Evolutionary conservation across 441 rosid genomes (phyloP).

Genomic region (Metrosideros polymorpha): DNA sequence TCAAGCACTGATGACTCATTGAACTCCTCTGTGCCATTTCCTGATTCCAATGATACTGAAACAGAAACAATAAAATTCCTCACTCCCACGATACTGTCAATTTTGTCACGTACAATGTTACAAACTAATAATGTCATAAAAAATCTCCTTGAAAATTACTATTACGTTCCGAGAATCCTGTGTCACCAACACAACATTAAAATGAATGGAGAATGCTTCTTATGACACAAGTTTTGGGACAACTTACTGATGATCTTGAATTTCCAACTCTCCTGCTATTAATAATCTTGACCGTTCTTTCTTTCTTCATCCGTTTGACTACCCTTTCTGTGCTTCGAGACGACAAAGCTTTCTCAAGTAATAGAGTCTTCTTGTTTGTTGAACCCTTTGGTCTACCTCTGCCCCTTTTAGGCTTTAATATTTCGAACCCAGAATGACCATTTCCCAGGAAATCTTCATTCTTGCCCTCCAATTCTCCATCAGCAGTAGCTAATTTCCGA

Average conservation of each 20-base stretch:
- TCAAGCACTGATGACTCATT: constrained; percentile 25
- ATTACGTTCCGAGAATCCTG: neutral
- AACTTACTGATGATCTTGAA: neutral
- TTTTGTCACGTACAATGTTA: neutral
- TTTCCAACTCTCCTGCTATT: neutral
- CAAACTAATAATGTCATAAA: neutral
- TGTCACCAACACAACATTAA: neutral
- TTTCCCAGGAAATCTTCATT: neutral
- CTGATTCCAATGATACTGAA: neutral
- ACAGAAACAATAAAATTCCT: neutral
- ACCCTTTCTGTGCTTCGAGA: neutral
- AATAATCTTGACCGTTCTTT: neutral
- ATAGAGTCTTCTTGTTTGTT: neutral
- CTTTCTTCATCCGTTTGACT: neutral
- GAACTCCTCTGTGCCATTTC: neutral
- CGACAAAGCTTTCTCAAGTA: neutral
- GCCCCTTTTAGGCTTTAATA: neutral
- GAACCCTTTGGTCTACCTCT: neutral
- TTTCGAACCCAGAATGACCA: neutral
- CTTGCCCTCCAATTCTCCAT: neutral
- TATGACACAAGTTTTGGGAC: neutral
- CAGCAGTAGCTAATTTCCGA: neutral
- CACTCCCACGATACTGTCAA: neutral
- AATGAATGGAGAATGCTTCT: neutral
- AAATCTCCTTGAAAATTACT: neutral